Evolutionary conservation across 495 filamentous ascomycete genomes (phyloP).

Genomic region (Penicillium psychrofluorescens): DNA sequence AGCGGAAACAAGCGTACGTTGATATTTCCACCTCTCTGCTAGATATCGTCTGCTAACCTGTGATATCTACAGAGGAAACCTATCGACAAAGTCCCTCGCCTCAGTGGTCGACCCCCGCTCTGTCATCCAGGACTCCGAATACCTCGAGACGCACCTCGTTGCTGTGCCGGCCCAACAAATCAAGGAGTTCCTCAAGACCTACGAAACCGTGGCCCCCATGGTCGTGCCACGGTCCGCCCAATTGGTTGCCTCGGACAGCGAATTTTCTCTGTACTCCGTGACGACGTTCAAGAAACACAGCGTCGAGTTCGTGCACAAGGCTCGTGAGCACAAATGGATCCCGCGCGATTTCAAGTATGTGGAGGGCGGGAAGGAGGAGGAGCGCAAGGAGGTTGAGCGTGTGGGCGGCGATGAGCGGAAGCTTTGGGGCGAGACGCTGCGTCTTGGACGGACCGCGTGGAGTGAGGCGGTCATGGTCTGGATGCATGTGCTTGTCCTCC

Average conservation of each 20-base stretch:
- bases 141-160: conserved; percentile 89
- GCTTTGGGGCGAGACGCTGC: conserved; percentile 83
- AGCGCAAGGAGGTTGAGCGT: conserved; percentile 73
- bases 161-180: conserved; percentile 69
- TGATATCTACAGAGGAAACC: conserved; percentile 63
- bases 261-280: conserved; percentile 82
- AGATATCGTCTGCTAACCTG: too few species aligned
- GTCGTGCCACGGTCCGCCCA: conserved; percentile 84
- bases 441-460: conserved; percentile 79
- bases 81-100: conserved; percentile 87
- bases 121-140: conserved; percentile 85
- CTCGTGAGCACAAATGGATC: conserved; percentile 85
- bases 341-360: conserved; percentile 91
- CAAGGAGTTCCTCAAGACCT: conserved; percentile 82
- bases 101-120: conserved; percentile 71
- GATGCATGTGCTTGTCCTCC: conserved; percentile 81
- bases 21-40: too few species aligned
- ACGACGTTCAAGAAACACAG: conserved; percentile 88
- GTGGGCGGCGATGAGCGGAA: conserved; percentile 76
- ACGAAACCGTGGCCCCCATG: conserved; percentile 78
- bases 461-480: conserved; percentile 92
- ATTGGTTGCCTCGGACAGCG: conserved; percentile 71
- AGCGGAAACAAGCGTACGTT: conserved; percentile 79
- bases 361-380: conserved; percentile 80
- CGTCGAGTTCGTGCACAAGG: conserved; percentile 79